Conservation (phyloP, 345 rosid species). For the Brassica napus region Da-Ae NC_063450.1:33392001-33392500, state of each 20-base stretch:
- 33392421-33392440: background rate
- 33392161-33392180: constrained; percentile 61
- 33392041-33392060: constrained; percentile 71
- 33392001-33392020: constrained; percentile 10
- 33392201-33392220: constrained; percentile 27
- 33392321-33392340: constrained; percentile 33
- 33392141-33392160: constrained; percentile 54
- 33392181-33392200: constrained; percentile 38
- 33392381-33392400: constrained; percentile 86
- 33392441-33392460: background rate
- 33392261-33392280: constrained; percentile 13
- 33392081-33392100: constrained; percentile 75
- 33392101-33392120: constrained; percentile 61
- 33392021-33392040: background rate
- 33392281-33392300: constrained; percentile 16
- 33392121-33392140: constrained; percentile 53
- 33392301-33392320: constrained; percentile 35
- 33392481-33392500: background rate
- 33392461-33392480: background rate
- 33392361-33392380: constrained; percentile 93
- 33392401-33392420: constrained; percentile 57
- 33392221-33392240: constrained; percentile 40
- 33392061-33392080: constrained; percentile 60
- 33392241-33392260: constrained; percentile 26
- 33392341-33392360: constrained; percentile 52